Evolutionary conservation across 1,139 yeast genomes (phyloP).

Genomic region (Nakaseomyces sp.): DNA sequence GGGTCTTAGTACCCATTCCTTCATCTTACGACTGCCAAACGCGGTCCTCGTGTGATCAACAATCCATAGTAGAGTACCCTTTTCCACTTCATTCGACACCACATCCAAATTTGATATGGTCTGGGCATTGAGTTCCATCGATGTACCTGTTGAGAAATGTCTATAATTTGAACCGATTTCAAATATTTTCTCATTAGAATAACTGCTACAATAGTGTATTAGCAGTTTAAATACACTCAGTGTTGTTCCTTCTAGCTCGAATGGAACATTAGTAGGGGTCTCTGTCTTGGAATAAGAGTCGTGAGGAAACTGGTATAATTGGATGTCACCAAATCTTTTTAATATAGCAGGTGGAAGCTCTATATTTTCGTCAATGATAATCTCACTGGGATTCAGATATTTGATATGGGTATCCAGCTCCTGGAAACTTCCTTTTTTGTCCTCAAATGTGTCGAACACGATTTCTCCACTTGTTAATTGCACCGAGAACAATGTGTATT

Average conservation of each 20-base stretch:
- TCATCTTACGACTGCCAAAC: conserved; percentile 61
- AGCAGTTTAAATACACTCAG: conserved; percentile 27
- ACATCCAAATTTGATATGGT: conserved; percentile 67
- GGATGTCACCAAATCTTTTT: conserved; percentile 11
- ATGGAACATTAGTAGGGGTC: not conserved
- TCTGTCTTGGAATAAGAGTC: not conserved
- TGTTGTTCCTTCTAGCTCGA: conserved; percentile 5
- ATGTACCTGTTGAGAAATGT: conserved; percentile 43
- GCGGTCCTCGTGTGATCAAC: conserved; percentile 71
- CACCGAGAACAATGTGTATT: conserved; percentile 40
- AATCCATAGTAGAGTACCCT: conserved; percentile 72
- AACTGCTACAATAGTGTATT: conserved; percentile 50
- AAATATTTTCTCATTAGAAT: conserved; percentile 51
- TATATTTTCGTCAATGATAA: conserved; percentile 37
- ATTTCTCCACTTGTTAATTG: conserved; percentile 76
- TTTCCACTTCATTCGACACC: conserved; percentile 48
- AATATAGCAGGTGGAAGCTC: conserved; percentile 25
- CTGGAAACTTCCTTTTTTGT: conserved; percentile 44
- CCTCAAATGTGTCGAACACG: conserved; percentile 53
- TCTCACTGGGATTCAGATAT: conserved; percentile 70
- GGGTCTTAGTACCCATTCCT: conserved; percentile 71
- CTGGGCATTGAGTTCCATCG: conserved; percentile 62
- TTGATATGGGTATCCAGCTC: conserved; percentile 66
- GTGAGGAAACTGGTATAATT: not conserved
- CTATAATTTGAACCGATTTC: conserved; percentile 42